Evolutionary conservation across 2,329 filamentous ascomycete genomes (phyloP), one percentile per base, ranked within the genome.

Genomic region (Alternaria ethzedia): DNA sequence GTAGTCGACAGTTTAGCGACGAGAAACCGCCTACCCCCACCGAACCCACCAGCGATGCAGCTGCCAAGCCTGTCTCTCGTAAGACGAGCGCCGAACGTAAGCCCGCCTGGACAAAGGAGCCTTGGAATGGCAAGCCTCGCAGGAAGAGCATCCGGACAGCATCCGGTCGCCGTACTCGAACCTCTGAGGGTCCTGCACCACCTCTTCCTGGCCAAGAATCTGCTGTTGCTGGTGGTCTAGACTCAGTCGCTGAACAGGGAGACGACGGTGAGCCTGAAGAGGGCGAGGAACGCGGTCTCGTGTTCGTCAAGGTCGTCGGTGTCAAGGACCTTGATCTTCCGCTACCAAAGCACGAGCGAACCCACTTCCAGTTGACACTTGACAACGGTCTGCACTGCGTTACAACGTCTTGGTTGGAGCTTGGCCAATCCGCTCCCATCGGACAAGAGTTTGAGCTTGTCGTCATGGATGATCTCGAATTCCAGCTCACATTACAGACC

Each of bases 221-320:
- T 79, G 94, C 93, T 72, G 90, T 90, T 5, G 84, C 87, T 7
- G 83, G 87, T 15, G 80, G 82, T 7, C 77, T 93, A 5, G 88
- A 87, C 56, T 86, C 89, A 6, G 86, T 93, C 17, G 84, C 87
- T 4, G 94, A 97, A 74, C 89, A 91, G 64, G 91, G 93, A 52
- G 79, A 85, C 61, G 86, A 85, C 61, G 86, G 87, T 46, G 83
- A 86, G 6, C 87, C 87, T 10, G 91, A 93, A 58, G 94, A 97
- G 62, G 93, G 89, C 57, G 90, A 90, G 62, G 96, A 99, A 81
- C 86, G 96, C 71, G 96, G 96, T 10, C 87, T 96, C 64, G 86
- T 99, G 2, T 99, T 99, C 74, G 94, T 99, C 70, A 99, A 99
- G 84, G 96, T 99, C n/a, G 91, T 98, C 79, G 94, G 95, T 47